phyloP scores from a whole-genome alignment of 2,329 filamentous ascomycete species.

The Nigrospora osmanthi region DNA sequence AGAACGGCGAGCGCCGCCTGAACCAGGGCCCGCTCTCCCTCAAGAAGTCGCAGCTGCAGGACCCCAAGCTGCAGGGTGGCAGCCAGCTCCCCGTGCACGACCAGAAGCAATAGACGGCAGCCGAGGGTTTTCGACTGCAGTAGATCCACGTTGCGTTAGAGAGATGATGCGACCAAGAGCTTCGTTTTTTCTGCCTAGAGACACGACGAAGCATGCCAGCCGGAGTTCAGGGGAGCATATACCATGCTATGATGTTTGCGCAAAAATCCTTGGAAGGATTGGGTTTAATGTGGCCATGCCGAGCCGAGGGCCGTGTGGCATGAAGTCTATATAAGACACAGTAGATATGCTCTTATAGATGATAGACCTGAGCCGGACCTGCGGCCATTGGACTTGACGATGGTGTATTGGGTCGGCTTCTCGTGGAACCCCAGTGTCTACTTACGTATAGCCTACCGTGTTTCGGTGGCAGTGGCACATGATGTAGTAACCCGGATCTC shows the following conservation, averaged over 20 bases:
- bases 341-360: neutral
- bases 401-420: no score
- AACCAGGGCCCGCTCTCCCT: slow-evolving; percentile 31
- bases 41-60: slow-evolving; percentile 18
- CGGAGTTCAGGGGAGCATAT: slow-evolving; percentile 4
- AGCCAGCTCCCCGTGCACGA: slow-evolving; percentile 27
- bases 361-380: neutral
- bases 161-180: slow-evolving; percentile 1
- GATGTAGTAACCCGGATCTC: no score
- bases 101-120: slow-evolving; percentile 8
- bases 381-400: neutral
- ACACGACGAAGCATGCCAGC: slow-evolving; percentile 4
- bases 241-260: slow-evolving; percentile 5
- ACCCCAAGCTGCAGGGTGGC: slow-evolving; percentile 20
- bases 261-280: no score
- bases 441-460: no score
- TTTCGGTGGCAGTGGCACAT: no score
- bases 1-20: slow-evolving; percentile 59
- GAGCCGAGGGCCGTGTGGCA: no score
- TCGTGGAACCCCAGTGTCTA: no score
- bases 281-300: no score
- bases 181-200: slow-evolving; percentile 1
- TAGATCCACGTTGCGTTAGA: slow-evolving; percentile 5
- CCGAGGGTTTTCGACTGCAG: neutral
- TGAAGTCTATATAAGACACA: neutral